phyloP scores from a whole-genome alignment of 2,329 filamentous ascomycete species.

The Fusarium papillatum region DNA sequence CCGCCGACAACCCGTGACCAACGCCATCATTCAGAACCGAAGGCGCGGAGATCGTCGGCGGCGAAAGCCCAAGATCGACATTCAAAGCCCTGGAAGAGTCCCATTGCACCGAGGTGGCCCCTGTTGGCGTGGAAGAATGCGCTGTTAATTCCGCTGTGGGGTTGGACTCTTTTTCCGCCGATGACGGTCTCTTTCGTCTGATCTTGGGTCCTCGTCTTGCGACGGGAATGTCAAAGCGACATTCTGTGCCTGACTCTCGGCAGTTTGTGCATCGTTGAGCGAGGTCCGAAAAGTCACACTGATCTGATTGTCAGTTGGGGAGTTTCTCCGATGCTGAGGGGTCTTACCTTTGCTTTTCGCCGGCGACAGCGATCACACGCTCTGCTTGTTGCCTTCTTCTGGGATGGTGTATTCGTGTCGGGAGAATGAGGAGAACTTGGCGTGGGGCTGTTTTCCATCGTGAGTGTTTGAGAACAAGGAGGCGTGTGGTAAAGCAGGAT shows the following conservation, averaged over 20 bases:
- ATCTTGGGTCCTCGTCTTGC: slow-evolving; percentile 55
- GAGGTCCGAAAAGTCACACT: slow-evolving; percentile 46
- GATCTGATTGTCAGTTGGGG: not conserved
- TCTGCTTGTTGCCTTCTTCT: slow-evolving; percentile 41
- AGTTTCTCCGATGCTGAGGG: slow-evolving; percentile 27
- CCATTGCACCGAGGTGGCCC: slow-evolving; percentile 36
- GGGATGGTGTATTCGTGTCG: slow-evolving; percentile 19
- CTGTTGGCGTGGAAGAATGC: slow-evolving; percentile 33
- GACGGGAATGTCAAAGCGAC: slow-evolving; percentile 54
- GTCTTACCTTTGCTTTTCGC: slow-evolving; percentile 52
- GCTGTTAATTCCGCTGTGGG: slow-evolving; percentile 36
- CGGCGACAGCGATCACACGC: slow-evolving; percentile 53
- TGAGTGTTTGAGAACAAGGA: slow-evolving; percentile 2
- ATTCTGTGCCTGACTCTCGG: slow-evolving; percentile 47
- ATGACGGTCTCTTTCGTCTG: slow-evolving; percentile 2
- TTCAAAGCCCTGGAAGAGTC: slow-evolving; percentile 24
- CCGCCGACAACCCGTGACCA: slow-evolving; percentile 30
- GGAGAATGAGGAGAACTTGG: slow-evolving; percentile 33
- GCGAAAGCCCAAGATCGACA: slow-evolving; percentile 39
- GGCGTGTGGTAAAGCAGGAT: not conserved
- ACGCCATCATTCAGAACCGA: slow-evolving; percentile 20
- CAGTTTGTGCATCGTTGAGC: slow-evolving; percentile 49
- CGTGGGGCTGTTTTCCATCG: slow-evolving; percentile 31
- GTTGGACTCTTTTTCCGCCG: slow-evolving; percentile 4
- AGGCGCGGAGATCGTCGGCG: slow-evolving; percentile 34